Base-by-base conservation (phyloP, 2,329 filamentous ascomycete genomes). In the Ophiocordyceps camponoti-saundersi region DNA sequence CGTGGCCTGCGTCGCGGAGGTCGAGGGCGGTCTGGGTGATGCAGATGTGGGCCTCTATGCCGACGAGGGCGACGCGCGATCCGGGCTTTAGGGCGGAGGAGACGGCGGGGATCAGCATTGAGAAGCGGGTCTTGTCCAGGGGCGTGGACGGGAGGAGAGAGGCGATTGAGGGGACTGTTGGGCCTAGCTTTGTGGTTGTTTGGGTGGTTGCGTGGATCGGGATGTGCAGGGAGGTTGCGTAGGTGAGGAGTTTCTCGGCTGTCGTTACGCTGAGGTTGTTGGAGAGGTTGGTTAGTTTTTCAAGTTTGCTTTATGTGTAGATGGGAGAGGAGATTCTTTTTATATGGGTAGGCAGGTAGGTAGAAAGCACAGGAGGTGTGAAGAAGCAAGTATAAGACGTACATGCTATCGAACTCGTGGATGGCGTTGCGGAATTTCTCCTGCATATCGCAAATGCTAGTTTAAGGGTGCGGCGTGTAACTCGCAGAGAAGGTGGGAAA, bases 31-130 rank as follows among this genome's bases (percentile, higher is more conserved):
- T 95, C 71, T 96, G 90, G 50, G 86, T 89, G 29, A 96, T 80
- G 69, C 90, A 96, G 60, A 96, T 92, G 65, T 96, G 90, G 40
- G 79, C 77, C 66, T 96, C 90, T 59, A 96, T 95, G 36, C 90
- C 90, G 16, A 95, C 82, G 51, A 96, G 78, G 47, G 85, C 82
- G 46, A 87, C 74, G 55, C 81, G 74, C 21, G 75, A 66, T 1
- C 59, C 59, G 1, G 63, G 56, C 1, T 57, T 51, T 20, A 65
- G 55, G 43, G 55, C 32, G 51, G 55, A 52, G 23, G 71, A 66
- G 42, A 95, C 68, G 39, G 80, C 71, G 0, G 86, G 82, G 2
- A 83, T 78, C 61, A 79, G 73, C 89, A 96, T 96, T 59, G 80
- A 86, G 70, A 96, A 96, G 45, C 76, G 73, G 6, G 86, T 90